Evolutionary conservation across 2,329 filamentous ascomycete genomes (phyloP).

Genomic region (Fusarium sublunatum): DNA sequence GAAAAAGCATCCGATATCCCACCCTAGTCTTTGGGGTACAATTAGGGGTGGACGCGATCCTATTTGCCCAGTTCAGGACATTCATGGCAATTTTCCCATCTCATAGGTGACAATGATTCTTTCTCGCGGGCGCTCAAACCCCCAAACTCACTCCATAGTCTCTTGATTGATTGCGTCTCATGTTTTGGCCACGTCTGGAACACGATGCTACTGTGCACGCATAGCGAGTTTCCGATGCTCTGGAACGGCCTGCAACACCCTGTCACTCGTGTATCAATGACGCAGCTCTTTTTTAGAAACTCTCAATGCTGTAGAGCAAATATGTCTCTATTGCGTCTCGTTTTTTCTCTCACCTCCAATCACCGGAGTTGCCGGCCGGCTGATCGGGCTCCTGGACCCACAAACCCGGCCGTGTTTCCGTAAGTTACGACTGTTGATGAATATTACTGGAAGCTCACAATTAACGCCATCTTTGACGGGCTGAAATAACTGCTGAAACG

Average conservation of each 20-base stretch:
- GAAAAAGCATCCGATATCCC: constrained; percentile 23
- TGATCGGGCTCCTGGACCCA: constrained; percentile 27
- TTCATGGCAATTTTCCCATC: constrained; percentile 23
- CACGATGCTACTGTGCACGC: not conserved
- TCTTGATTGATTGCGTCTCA: constrained; percentile 15
- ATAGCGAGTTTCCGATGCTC: constrained; percentile 16
- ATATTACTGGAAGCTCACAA: not conserved
- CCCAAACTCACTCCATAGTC: constrained; percentile 22
- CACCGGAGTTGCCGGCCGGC: constrained; percentile 40
- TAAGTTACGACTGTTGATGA: not conserved
- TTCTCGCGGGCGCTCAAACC: constrained; percentile 18
- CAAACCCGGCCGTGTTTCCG: constrained; percentile 31
- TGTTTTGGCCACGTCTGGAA: constrained; percentile 15
- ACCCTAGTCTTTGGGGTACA: constrained; percentile 27
- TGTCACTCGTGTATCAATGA: constrained; percentile 20
- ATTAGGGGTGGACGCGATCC: constrained; percentile 15
- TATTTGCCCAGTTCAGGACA: constrained; percentile 26
- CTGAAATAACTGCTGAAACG: not conserved
- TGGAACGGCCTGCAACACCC: constrained; percentile 21
- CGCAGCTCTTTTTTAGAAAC: constrained; percentile 4
- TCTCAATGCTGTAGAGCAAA: constrained; percentile 4
- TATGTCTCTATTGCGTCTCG: not conserved
- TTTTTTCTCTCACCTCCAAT: constrained; percentile 27
- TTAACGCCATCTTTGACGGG: too few relatives aligned
- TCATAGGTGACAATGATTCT: not conserved